Percentiles rank a stretch among this genome's conserved stretches.
Evolutionary conservation across 805 yeast species (phyloP).

Genomic region (Isabelozyma heimii): DNA sequence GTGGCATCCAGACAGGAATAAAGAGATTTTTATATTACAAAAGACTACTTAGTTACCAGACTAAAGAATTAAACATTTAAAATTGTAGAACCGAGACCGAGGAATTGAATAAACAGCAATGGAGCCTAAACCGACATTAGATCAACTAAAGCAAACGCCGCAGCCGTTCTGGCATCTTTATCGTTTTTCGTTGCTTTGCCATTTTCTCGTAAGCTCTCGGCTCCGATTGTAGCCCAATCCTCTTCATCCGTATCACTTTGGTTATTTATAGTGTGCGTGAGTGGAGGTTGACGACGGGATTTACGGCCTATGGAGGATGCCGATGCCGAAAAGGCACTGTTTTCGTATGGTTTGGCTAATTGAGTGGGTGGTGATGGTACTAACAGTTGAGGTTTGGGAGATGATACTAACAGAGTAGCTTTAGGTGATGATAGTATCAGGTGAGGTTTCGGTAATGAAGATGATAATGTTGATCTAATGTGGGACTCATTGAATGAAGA

Average conservation of each 20-base stretch:
- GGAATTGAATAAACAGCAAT: conserved; percentile 67
- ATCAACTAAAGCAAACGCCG: conserved; percentile 62
- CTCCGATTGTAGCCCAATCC: conserved; percentile 93
- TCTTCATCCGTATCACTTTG: conserved; percentile 90
- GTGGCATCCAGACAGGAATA: too few species aligned
- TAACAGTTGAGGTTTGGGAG: conserved; percentile 5
- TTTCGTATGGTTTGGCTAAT: conserved; percentile 9
- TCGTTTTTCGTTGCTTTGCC: conserved; percentile 7
- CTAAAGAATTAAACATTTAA: conserved; percentile 69
- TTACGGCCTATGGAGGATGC: conserved; percentile 7
- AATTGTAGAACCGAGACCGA: conserved; percentile 92
- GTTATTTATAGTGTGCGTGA: conserved; percentile 1
- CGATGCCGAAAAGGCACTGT: conserved; percentile 5
- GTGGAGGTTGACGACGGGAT: not conserved
- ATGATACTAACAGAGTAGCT: too few species aligned
- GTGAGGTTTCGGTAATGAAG: conserved; percentile 12
- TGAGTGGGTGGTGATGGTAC: conserved; percentile 6
- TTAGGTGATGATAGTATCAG: conserved; percentile 8
- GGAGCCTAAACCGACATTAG: conserved; percentile 34
- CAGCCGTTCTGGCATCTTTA: conserved; percentile 48
- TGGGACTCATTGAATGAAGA: conserved; percentile 43
- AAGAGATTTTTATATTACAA: too few species aligned
- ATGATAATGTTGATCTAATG: conserved; percentile 24
- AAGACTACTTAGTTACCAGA: not conserved
- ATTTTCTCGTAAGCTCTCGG: conserved; percentile 54